Evolutionary conservation across 2,329 filamentous ascomycete species (phyloP), one percentile per base, ranked within the genome.

Genomic region (Mycosphaerelloides madeirae): DNA sequence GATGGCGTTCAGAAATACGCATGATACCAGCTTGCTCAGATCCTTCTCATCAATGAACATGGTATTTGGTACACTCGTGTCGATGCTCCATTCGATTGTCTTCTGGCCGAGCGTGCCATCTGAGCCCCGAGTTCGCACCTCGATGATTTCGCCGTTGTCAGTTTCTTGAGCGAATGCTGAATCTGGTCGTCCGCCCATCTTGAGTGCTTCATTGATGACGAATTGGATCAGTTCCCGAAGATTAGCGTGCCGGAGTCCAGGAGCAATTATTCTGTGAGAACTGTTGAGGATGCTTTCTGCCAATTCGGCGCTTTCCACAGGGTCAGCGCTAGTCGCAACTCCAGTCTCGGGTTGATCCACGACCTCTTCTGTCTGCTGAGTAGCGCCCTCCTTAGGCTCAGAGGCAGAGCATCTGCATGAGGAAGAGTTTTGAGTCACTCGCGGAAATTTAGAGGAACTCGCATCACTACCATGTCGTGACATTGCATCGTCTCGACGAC

Each of bases 1-100:
- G 56, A 85, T 73, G 3, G 83, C 83, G 59, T 86, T 86, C 22
- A 81, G 57, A 32, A 80, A 76, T 2, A 83, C 74, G 50, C 79
- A 81, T 3, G 79, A 83, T 2, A 83, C 74, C 55, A 83, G 66
- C 57, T 83, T 83, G 34, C 76, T 74, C 29, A 84, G 64, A 48
- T 83, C 80, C 53, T 79, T 74, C 58, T 83, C 80, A 56, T 83
- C 80, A 34, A 80, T 72, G 37, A 78, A 68, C 44, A 80, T 75
- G 1, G 71, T 74, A 14, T 71, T 69, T 3, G 77, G 77, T 8
- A 80, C 73, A 42, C 67, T 66, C 14, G 71, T 57, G 41, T 73
- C 68, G 22, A 79, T 72, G 19, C 60, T 66, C 72, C 73, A 76
- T 44, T 75, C 69, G 46, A 75, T 74, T 45, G 61, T 65, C 54